phyloP scores from a whole-genome alignment of 495 filamentous ascomycete species.

The Neurospora sp. region DNA sequence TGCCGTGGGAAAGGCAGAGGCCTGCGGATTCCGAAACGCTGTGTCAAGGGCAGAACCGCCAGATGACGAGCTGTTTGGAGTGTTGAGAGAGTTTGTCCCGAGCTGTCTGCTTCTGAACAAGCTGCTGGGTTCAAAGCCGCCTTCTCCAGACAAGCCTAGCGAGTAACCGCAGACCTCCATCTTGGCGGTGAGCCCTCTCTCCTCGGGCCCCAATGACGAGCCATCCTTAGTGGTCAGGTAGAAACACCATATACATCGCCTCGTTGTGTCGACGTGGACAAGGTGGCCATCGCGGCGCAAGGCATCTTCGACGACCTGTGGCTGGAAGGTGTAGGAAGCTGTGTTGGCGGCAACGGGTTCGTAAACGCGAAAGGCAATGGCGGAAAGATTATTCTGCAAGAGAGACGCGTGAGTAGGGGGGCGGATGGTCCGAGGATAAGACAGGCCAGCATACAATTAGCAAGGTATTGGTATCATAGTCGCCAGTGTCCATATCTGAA shows the following conservation, averaged over 20 bases:
- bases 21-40: constrained; percentile 18
- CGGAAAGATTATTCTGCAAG: constrained; percentile 36
- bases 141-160: constrained; percentile 33
- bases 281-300: constrained; percentile 41
- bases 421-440: not conserved
- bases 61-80: constrained; percentile 40
- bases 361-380: constrained; percentile 37
- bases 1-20: constrained; percentile 2
- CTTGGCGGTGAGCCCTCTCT: constrained; percentile 18
- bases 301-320: constrained; percentile 33
- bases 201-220: constrained; percentile 13
- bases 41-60: constrained; percentile 34
- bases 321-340: constrained; percentile 28
- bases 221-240: constrained; percentile 27
- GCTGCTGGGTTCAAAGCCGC: constrained; percentile 33
- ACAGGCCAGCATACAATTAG: constrained; percentile 32
- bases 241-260: constrained; percentile 44
- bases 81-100: constrained; percentile 29
- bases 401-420: constrained; percentile 9
- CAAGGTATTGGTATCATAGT: constrained; percentile 44
- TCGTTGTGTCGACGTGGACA: constrained; percentile 36
- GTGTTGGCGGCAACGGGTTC: constrained; percentile 30
- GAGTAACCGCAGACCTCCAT: constrained; percentile 31
- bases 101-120: constrained; percentile 31
- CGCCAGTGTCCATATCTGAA: constrained; percentile 43